Evolutionary conservation across 306 rosid species (phyloP).

Genomic region (Cucurbita pepo): DNA sequence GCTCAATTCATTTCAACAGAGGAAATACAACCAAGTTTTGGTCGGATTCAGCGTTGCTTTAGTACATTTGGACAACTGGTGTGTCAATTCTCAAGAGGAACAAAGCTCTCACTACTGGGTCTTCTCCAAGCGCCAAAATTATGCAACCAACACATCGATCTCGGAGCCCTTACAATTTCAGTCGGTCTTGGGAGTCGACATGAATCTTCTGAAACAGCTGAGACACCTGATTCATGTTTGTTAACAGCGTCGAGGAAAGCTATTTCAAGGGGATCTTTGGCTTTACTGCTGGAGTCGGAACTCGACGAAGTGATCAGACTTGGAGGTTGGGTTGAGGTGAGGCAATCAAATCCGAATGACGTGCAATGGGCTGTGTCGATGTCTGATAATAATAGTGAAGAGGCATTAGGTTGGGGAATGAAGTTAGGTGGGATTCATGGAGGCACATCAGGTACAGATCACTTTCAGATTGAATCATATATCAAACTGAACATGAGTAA

Average conservation of each 20-base stretch:
- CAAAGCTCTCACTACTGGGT: conserved; percentile 61
- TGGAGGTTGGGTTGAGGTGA: conserved; percentile 81
- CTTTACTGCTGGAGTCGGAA: conserved; percentile 48
- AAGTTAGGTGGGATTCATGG: conserved; percentile 42
- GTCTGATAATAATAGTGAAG: conserved; percentile 61
- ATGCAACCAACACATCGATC: conserved; percentile 16
- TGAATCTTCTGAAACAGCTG: conserved; percentile 21
- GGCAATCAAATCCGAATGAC: conserved; percentile 23
- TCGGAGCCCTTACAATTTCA: conserved; percentile 41
- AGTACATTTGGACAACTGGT: conserved; percentile 58
- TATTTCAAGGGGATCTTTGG: conserved; percentile 31
- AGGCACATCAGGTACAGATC: conserved; percentile 24
- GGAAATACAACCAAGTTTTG: conserved; percentile 23
- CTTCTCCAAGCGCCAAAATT: conserved; percentile 31
- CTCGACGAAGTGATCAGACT: conserved; percentile 44
- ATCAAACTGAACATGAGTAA: conserved; percentile 45
- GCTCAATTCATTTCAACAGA: conserved; percentile 51
- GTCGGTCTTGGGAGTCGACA: conserved; percentile 14
- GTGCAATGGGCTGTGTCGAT: conserved; percentile 47
- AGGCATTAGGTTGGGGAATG: conserved; percentile 70
- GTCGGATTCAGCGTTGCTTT: conserved; percentile 23
- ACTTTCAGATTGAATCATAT: conserved; percentile 60
- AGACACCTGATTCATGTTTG: conserved; percentile 8
- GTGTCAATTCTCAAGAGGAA: conserved; percentile 49
- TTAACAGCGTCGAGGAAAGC: conserved; percentile 12